A percentile compares a stretch with the other conserved stretches of the same genome.
These are phyloP conservation scores for Rhizopus delemar DNA, from an alignment of 371 early-diverging fungal genomes.

Conservation along the genomic window DNA sequence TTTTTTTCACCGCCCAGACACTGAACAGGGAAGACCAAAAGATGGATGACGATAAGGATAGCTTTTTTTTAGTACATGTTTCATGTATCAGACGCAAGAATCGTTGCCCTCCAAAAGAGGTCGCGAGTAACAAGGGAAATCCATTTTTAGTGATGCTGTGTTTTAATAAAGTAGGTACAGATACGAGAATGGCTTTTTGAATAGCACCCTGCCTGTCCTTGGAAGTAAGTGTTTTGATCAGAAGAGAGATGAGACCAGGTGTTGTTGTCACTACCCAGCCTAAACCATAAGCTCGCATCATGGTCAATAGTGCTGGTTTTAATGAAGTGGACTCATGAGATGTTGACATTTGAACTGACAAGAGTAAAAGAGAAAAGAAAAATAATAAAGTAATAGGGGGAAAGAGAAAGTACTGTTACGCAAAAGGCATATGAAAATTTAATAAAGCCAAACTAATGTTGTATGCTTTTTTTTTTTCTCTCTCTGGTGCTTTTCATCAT, in stretches of 20 bases:
- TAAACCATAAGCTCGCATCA: slow-evolving; percentile 43
- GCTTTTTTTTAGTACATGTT: not conserved
- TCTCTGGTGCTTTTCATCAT: no score
- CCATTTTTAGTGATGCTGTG: slow-evolving; percentile 39
- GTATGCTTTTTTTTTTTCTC: no score
- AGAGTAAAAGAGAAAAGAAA: not conserved
- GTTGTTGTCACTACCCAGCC: slow-evolving; percentile 40
- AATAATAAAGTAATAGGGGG: not conserved
- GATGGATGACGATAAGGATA: slow-evolving; percentile 17
- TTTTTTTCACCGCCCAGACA: slow-evolving; percentile 31
- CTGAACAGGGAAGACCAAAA: slow-evolving; percentile 36
- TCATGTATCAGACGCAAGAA: slow-evolving; percentile 18
- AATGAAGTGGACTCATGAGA: not conserved
- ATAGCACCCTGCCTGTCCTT: slow-evolving; percentile 3
- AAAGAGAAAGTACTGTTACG: not conserved
- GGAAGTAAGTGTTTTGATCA: slow-evolving; percentile 24
- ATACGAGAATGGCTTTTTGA: slow-evolving; percentile 17
- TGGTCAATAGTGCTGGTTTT: slow-evolving; percentile 32
- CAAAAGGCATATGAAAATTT: not conserved
- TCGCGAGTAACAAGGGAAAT: slow-evolving; percentile 36
- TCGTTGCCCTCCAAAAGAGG: slow-evolving; percentile 38
- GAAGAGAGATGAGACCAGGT: slow-evolving; percentile 25
- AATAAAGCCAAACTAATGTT: not conserved
- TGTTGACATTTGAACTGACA: not conserved
- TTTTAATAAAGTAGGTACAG: slow-evolving; percentile 25